These are phyloP conservation scores for Arctostaphylos glauca DNA, from an alignment of 148 eudicot genomes.

Conservation along the genomic window DNA sequence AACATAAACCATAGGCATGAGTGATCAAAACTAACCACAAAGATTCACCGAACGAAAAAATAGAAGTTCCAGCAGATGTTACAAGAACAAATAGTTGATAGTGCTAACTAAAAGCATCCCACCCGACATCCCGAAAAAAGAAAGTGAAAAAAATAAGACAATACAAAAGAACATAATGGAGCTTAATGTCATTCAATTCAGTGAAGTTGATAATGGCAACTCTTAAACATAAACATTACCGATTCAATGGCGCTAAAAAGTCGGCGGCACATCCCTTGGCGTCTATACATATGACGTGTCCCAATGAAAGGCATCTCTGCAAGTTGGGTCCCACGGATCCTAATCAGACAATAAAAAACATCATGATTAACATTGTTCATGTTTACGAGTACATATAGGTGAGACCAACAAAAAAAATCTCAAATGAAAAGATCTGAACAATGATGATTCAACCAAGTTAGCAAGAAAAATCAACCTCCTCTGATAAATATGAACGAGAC, in stretches of 20 bases:
- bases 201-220: not conserved
- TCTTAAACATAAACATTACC: conserved; percentile 35
- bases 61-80: not conserved
- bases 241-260: conserved; percentile 80
- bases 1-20: not conserved
- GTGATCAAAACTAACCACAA: not conserved
- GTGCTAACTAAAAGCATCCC: not conserved
- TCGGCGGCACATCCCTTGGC: conserved; percentile 97
- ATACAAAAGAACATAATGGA: not conserved
- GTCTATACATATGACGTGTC: conserved; percentile 88
- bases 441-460: conserved; percentile 1
- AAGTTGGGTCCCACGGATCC: conserved; percentile 76
- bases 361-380: not conserved
- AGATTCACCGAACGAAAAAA: not conserved
- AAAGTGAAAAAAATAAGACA: not conserved
- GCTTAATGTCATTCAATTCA: not conserved
- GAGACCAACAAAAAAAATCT: not conserved
- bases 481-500: too few species aligned
- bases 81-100: not conserved
- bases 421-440: not conserved
- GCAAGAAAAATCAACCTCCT: too few species aligned
- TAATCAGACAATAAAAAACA: conserved; percentile 26
- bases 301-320: conserved; percentile 99
- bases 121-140: not conserved
- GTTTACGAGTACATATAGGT: not conserved